Conservation (phyloP, 2,329 filamentous ascomycete genomes). For the Aspergillus neoniger region DNA sequence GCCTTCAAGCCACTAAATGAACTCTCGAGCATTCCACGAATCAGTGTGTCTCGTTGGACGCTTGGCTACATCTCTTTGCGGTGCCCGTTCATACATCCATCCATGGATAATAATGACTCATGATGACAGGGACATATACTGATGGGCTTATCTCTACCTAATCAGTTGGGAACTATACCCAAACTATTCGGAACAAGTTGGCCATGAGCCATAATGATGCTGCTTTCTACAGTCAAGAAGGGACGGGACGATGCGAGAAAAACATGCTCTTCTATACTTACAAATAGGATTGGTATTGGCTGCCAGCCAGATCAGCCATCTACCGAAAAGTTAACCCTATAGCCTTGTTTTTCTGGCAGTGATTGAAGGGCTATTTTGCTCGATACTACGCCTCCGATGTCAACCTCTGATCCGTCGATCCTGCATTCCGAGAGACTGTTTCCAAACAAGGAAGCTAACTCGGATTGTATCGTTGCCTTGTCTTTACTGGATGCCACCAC, state of each 20-base stretch:
- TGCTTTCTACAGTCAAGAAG: background rate
- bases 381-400: background rate
- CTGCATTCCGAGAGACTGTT: conserved; percentile 22
- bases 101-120: background rate
- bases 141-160: too few relatives aligned
- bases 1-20: background rate
- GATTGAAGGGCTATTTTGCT: background rate
- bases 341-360: background rate
- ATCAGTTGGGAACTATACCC: too few relatives aligned
- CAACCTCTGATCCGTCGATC: background rate
- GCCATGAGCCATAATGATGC: too few relatives aligned
- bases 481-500: conserved; percentile 45
- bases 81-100: background rate
- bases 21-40: background rate
- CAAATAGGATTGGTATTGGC: background rate
- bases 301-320: background rate
- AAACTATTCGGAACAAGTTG: too few relatives aligned
- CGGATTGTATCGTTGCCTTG: conserved; percentile 17
- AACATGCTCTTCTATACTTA: background rate
- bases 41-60: background rate
- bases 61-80: background rate
- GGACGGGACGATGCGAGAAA: background rate
- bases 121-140: background rate
- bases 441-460: conserved; percentile 13
- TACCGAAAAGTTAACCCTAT: background rate